Base-by-base conservation (phyloP, 2,329 filamentous ascomycete genomes). In the Bipolaris cookei region DNA sequence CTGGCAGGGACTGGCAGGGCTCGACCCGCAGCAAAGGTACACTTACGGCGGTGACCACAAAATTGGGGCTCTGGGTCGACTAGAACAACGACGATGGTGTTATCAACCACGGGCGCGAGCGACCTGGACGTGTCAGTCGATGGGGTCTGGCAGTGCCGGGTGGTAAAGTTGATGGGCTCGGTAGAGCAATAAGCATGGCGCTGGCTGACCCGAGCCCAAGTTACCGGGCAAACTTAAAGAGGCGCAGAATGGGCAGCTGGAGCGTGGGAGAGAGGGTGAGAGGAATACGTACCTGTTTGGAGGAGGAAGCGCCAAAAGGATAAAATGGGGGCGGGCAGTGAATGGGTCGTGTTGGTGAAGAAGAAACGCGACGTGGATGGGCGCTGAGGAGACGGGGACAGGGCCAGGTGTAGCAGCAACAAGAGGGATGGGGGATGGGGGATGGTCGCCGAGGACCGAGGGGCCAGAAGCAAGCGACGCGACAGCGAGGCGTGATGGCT, bases 41-140 rank as follows among this genome's bases (percentile, higher is more conserved):
- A 62, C 59, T 60, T 61, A 62, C 54, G 45, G 41, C 6, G 54
- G 53, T 21, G 18, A 51, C 47, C 52, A 52, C 37, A 32, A 32
- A 43, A 48, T 37, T 20, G 42, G 50, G 18, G 35, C 47, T 34
- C 34, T 44, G 42, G 32, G 21, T 23, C 32, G 37, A 57, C 53
- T 58, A 58, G 49, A 43, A 60, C 47, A 30, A 52, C 25, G 39
- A 59, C 55, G 56, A 39, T 49, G 6, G 48, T 39, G 25, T 51
- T 48, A 51, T 56, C 48, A 51, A 66, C 64, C 58, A 66, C 59
- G 66, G 61, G 30, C 28, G 51, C 34, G 41, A 25, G 34, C 34
- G 57, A 16, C 38, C 59, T 64, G 57, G 47, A 23, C 35, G 13
- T 53, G 56, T 63, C 45, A 65, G 58, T 42, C 51, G 43, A 51